Base-by-base conservation (phyloP, 441 rosid genomes). In the Heliophila coronopifolia region DNA sequence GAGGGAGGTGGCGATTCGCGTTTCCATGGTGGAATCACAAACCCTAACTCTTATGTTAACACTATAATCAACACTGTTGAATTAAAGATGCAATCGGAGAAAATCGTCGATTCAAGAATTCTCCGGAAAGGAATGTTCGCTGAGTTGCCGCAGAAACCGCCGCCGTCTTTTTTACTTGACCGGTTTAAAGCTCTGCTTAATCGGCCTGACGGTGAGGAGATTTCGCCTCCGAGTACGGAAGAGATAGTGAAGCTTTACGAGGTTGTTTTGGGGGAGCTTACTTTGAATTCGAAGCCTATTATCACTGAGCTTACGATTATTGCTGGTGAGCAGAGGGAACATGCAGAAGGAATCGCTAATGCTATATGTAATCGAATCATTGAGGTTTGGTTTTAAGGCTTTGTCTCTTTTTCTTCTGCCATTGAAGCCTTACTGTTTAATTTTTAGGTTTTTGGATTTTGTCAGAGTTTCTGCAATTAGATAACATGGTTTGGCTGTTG, bases 231-330 rank as follows among this genome's bases (percentile, higher is more conserved):
- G 39, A 47, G 70, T 23, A 37, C 20, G 52, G 83, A 71, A 35
- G 95, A 85, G 33, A 69, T 92, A 28, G 95, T 92, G 48, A 71
- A 76, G 54, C 70, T 92, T 30, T 92, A 92, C 57, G 84, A 78
- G 69, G 56, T 61, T 28, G 44, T 85, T 5, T 70, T 88, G 49
- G 68, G 75, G 4, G 99, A 92, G 24, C 72, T 88, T 20, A 75
- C 83, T 33, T 72, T 92, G 71, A 92, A 88, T 78, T 88, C 97
- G 15, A 92, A 92, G 76, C 99, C 99, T 43, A 73, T 85, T 12
- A 92, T 92, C 64, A 92, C 94, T 42, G 99, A 92, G 76, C 94
- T 92, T 68, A 92, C 99, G 2, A 88, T 88, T 44, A 74, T 92
- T 39, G 97, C 99, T 5, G 99, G 91, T 11, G 99, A 92, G 43